Conservation (phyloP, 495 filamentous ascomycete genomes). For the Cenococcum geophilum region DNA sequence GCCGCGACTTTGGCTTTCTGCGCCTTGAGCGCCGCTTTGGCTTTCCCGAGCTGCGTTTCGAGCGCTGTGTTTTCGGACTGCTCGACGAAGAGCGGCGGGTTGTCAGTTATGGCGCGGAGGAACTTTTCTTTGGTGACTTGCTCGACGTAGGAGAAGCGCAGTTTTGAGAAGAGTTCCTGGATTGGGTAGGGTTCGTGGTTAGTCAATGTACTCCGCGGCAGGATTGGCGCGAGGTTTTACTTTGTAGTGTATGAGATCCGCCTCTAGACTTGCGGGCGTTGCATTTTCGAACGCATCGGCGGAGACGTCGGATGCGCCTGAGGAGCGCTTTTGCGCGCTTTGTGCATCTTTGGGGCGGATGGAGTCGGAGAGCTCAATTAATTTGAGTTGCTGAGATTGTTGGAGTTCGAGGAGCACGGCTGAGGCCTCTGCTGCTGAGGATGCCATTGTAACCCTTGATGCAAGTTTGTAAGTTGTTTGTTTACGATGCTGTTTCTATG, state of each 20-base stretch:
- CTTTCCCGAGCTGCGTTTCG: conserved; percentile 60
- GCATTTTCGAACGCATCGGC: conserved; percentile 57
- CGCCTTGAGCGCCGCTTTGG: conserved; percentile 68
- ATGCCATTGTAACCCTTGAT: conserved; percentile 34
- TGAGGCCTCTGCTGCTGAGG: conserved; percentile 31
- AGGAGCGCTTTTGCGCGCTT: conserved; percentile 38
- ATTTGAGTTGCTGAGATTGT: conserved; percentile 45
- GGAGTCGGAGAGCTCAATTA: conserved; percentile 68
- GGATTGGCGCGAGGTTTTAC: conserved; percentile 34
- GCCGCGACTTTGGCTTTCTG: conserved; percentile 74
- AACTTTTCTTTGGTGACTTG: conserved; percentile 78
- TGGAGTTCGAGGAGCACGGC: conserved; percentile 24
- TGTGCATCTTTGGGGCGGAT: conserved; percentile 43
- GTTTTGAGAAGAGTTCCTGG: conserved; percentile 86
- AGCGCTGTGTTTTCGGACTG: conserved; percentile 76
- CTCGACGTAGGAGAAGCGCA: conserved; percentile 89
- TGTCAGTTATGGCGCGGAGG: conserved; percentile 70
- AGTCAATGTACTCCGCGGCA: not conserved
- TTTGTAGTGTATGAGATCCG: conserved; percentile 83
- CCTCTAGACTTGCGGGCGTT: conserved; percentile 69
- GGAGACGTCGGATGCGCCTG: conserved; percentile 65
- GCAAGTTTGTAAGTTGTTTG: conserved; percentile 17
- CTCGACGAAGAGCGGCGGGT: conserved; percentile 77
- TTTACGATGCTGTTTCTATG: not conserved
- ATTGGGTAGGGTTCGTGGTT: not conserved